Percentiles rank a stretch among this genome's conserved stretches.
Conservation (phyloP, 768 basidiomycete species). For the Exidia glandulosa region DNA sequence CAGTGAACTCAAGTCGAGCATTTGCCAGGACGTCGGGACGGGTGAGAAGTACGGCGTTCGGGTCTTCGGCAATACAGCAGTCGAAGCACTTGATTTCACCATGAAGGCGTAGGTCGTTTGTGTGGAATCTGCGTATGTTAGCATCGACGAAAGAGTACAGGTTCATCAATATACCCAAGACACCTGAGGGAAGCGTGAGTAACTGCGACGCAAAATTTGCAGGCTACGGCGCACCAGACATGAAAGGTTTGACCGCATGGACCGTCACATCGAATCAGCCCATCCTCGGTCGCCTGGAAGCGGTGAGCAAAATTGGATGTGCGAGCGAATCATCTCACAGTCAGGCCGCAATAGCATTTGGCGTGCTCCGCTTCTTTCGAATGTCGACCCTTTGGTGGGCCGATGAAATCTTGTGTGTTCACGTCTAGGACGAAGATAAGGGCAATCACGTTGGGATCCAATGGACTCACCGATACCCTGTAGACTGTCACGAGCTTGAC, state of each 20-base stretch:
- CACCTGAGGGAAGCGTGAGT: conserved; percentile 33
- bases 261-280: conserved; percentile 50
- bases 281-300: conserved; percentile 43
- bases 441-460: conserved; percentile 72
- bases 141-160: background rate
- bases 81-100: conserved; percentile 59
- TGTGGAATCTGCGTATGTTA: conserved; percentile 41
- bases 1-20: conserved; percentile 54
- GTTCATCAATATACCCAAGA: conserved; percentile 37
- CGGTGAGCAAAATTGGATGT: background rate
- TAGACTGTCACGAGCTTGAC: conserved; percentile 17
- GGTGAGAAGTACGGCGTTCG: conserved; percentile 57
- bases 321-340: background rate
- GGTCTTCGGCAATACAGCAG: conserved; percentile 55
- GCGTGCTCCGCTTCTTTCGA: background rate
- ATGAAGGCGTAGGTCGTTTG: conserved; percentile 47
- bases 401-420: background rate
- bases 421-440: background rate
- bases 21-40: conserved; percentile 43
- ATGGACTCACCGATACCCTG: conserved; percentile 35
- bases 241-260: conserved; percentile 70
- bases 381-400: conserved; percentile 31
- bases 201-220: background rate
- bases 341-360: background rate
- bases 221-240: conserved; percentile 41